Evolutionary conservation across 169 alveolate species (phyloP).

Genomic region (Plasmodium gallinaceum): DNA sequence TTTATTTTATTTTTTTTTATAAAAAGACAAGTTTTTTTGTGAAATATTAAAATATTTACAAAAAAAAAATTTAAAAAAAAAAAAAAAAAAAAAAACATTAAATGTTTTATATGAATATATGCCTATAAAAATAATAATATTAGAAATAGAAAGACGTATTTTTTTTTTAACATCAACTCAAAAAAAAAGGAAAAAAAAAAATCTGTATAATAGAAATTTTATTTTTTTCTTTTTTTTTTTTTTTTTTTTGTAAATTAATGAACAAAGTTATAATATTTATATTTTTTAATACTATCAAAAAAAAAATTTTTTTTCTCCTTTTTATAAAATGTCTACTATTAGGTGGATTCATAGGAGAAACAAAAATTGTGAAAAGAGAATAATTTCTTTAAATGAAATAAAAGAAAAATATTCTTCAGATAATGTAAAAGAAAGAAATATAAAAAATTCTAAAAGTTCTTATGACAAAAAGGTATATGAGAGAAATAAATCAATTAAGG

Average conservation of each 20-base stretch:
- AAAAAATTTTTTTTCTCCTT: neutral
- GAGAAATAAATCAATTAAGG: neutral
- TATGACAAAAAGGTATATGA: neutral
- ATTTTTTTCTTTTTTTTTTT: neutral
- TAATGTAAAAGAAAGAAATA: neutral
- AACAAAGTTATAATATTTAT: neutral
- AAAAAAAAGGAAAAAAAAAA: neutral
- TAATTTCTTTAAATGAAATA: constrained; percentile 52
- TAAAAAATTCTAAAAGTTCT: neutral
- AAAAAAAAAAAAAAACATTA: neutral
- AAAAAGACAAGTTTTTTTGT: constrained; percentile 2
- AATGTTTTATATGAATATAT: too few species aligned
- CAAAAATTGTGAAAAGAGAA: constrained; percentile 27
- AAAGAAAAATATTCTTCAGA: constrained; percentile 59
- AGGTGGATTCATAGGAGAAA: constrained; percentile 74
- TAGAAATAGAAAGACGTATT: neutral
- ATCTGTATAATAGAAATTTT: neutral
- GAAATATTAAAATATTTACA: constrained; percentile 1
- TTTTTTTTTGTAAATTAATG: neutral
- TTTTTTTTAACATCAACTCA: too few species aligned
- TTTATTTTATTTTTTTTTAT: neutral
- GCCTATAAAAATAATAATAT: neutral
- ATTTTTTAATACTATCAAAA: neutral
- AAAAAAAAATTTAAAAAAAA: neutral
- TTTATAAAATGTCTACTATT: constrained; percentile 37